Conservation (phyloP, 108 stramenopile genomes). For the Cyclostephanos invisitatus region DNA sequence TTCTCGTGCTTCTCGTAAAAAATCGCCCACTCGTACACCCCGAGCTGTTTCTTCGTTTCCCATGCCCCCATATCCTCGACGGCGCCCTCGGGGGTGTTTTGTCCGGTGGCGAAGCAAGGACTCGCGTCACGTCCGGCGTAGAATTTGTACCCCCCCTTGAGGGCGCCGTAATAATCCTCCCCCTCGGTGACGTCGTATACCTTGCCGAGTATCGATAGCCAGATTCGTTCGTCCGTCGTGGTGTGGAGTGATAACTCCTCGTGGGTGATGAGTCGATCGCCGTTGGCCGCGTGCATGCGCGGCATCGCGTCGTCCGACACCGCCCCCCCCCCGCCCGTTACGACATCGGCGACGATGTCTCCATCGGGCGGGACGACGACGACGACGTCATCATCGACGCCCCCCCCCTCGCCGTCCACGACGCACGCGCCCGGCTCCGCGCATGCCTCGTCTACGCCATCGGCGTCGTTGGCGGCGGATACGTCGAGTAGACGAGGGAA, state of each 20-base stretch:
- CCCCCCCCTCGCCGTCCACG: no score
- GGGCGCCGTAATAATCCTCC: constrained; percentile 19
- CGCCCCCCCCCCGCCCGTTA: not conserved
- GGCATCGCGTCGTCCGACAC: not conserved
- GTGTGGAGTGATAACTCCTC: not conserved
- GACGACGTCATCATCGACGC: no score
- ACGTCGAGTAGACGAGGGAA: no score
- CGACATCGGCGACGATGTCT: not conserved
- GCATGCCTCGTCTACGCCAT: not conserved
- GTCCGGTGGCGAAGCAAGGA: constrained; percentile 66
- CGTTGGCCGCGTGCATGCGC: not conserved
- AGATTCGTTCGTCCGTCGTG: not conserved
- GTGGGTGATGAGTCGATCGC: not conserved
- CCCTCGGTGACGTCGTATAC: constrained; percentile 3
- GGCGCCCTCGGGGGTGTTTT: constrained; percentile 68
- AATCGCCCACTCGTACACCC: constrained; percentile 45
- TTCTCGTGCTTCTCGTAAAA: constrained; percentile 66
- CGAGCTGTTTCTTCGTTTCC: constrained; percentile 35
- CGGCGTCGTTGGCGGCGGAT: not conserved
- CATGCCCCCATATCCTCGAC: constrained; percentile 51
- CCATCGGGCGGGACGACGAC: not conserved
- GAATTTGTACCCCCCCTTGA: constrained; percentile 41
- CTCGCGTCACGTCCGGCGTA: constrained; percentile 60
- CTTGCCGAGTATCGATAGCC: not conserved
- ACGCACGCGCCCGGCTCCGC: not conserved